Evolutionary conservation across 2,329 filamentous ascomycete species (phyloP).

Genomic region (Calycina marina): DNA sequence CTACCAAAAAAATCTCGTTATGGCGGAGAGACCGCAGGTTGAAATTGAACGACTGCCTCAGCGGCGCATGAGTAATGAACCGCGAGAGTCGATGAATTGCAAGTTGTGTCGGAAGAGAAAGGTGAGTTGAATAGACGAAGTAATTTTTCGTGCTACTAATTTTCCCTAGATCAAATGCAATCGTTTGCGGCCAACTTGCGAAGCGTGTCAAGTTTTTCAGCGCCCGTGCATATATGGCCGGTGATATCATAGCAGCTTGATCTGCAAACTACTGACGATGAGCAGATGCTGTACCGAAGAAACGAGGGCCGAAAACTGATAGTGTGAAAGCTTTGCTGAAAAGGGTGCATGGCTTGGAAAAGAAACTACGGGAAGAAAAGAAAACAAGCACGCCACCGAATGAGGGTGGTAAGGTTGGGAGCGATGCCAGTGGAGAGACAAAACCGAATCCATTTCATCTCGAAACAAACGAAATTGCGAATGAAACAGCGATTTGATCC

Average conservation of each 20-base stretch:
- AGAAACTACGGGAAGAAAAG: constrained; percentile 58
- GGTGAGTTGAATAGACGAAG: constrained; percentile 34
- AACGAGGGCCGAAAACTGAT: constrained; percentile 80
- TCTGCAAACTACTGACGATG: constrained; percentile 4
- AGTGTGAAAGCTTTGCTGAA: constrained; percentile 74
- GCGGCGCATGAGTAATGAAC: constrained; percentile 32
- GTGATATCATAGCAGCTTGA: constrained; percentile 29
- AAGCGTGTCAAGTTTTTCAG: constrained; percentile 80
- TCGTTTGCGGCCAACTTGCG: constrained; percentile 67
- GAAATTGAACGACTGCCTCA: constrained; percentile 23
- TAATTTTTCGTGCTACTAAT: constrained; percentile 13
- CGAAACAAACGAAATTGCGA: constrained; percentile 26
- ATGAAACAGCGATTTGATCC: constrained; percentile 29
- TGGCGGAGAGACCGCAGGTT: constrained; percentile 22
- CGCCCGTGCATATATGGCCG: constrained; percentile 79
- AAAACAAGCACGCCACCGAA: constrained; percentile 22
- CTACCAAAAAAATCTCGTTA: no score
- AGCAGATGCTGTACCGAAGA: constrained; percentile 75
- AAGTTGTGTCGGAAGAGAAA: constrained; percentile 88
- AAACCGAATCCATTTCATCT: constrained; percentile 25
- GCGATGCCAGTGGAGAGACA: constrained; percentile 17
- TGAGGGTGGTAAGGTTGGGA: constrained; percentile 9
- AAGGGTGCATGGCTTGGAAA: constrained; percentile 73
- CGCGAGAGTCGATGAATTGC: constrained; percentile 87
- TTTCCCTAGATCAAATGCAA: constrained; percentile 74